Percentiles rank a stretch among this genome's conserved stretches.
These are phyloP conservation scores for Penicillium paxilli DNA, from an alignment of 495 filamentous ascomycete genomes.

Conservation along the genomic window DNA sequence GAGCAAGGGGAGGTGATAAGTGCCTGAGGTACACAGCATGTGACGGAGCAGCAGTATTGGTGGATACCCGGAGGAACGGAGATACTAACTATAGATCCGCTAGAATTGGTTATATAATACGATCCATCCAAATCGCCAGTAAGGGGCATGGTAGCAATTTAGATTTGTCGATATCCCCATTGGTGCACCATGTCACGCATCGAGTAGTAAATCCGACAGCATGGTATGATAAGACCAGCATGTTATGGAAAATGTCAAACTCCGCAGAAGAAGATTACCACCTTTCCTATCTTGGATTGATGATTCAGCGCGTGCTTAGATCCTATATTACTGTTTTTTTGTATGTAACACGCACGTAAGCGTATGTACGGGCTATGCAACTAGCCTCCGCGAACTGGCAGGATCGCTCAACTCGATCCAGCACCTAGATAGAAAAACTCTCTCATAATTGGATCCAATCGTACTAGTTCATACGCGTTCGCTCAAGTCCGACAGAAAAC, in stretches of 20 bases:
- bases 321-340: not conserved
- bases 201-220: too few species aligned
- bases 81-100: not conserved
- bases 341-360: not conserved
- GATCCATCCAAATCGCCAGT: not conserved
- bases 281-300: constrained; percentile 1
- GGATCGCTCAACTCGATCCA: not conserved
- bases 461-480: not conserved
- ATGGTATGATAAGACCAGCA: too few species aligned
- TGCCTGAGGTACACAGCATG: too few species aligned
- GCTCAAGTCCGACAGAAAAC: too few species aligned
- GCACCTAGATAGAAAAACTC: not conserved
- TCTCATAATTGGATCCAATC: not conserved
- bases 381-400: not conserved
- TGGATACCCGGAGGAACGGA: not conserved
- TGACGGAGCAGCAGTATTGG: not conserved
- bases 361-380: not conserved
- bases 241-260: too few species aligned
- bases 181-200: not conserved
- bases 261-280: constrained; percentile 1
- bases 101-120: not conserved
- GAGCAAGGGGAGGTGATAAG: too few species aligned
- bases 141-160: not conserved
- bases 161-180: not conserved
- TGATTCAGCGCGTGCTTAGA: constrained; percentile 2